A percentile compares a stretch with the other conserved stretches of the same genome.
These are phyloP conservation scores for Suillus ampliporus DNA, from an alignment of 768 basidiomycete genomes.

Conservation along the genomic window DNA sequence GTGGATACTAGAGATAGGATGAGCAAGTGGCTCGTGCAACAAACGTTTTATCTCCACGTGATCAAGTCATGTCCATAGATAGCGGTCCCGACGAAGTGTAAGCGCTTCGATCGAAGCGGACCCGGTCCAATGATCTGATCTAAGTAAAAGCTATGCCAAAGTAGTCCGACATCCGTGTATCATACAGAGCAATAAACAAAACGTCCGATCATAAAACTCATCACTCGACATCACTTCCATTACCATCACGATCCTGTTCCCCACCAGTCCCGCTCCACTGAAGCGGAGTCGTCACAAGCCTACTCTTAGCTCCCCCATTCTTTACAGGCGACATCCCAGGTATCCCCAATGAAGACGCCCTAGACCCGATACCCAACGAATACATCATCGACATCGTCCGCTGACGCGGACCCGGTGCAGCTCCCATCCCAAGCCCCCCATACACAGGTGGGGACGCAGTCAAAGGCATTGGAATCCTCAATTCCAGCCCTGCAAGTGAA, in stretches of 20 bases:
- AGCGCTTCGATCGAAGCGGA: too few species aligned
- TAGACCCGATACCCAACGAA: constrained; percentile 61
- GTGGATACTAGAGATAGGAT: not conserved
- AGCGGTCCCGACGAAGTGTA: not conserved
- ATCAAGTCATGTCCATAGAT: not conserved
- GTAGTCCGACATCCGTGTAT: not conserved
- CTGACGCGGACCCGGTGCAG: constrained; percentile 34
- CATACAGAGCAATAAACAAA: constrained; percentile 1
- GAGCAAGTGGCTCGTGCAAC: not conserved
- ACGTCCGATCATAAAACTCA: not conserved
- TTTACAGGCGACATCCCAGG: constrained; percentile 3
- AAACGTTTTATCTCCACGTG: constrained; percentile 8
- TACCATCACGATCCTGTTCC: not conserved
- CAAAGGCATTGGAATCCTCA: constrained; percentile 66
- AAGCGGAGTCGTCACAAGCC: constrained; percentile 1
- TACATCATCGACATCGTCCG: constrained; percentile 68
- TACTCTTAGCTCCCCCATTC: not conserved
- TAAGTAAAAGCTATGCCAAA: constrained; percentile 5
- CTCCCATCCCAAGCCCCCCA: constrained; percentile 24
- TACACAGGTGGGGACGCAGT: constrained; percentile 16
- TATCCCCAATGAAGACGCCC: constrained; percentile 40
- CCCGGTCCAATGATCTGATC: not conserved
- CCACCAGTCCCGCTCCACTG: not conserved
- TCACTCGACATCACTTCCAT: constrained; percentile 33
- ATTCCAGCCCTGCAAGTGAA: constrained; percentile 47